phyloP scores from a whole-genome alignment of 2,329 filamentous ascomycete genomes.

The Ascochyta pisi region DNA sequence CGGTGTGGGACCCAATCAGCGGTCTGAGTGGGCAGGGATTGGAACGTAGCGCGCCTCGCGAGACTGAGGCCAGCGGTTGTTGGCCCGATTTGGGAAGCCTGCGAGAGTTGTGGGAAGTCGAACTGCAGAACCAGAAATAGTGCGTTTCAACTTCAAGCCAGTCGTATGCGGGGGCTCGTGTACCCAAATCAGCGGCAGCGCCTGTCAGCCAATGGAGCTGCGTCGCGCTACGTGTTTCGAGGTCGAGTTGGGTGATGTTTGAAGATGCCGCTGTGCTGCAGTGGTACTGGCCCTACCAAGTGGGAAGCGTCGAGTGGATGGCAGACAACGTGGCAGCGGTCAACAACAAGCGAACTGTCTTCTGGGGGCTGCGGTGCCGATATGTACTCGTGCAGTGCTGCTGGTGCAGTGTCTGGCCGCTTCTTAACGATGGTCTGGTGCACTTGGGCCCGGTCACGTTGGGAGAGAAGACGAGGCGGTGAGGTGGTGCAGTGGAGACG shows the following conservation, averaged over 20 bases:
- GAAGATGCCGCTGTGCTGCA: slow-evolving; percentile 33
- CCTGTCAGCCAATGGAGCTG: slow-evolving; percentile 44
- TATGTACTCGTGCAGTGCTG: slow-evolving; percentile 29
- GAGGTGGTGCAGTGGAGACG: slow-evolving; percentile 36
- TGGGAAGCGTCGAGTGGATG: slow-evolving; percentile 15
- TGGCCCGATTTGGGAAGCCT: slow-evolving; percentile 36
- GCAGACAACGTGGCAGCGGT: slow-evolving; percentile 19
- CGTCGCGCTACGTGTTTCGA: slow-evolving; percentile 42
- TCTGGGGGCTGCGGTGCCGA: slow-evolving; percentile 25
- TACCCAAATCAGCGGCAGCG: slow-evolving; percentile 24
- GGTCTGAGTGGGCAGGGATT: slow-evolving; percentile 22
- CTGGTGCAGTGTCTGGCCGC: slow-evolving; percentile 16
- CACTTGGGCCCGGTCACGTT: slow-evolving; percentile 38
- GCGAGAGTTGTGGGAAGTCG: slow-evolving; percentile 38
- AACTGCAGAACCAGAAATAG: slow-evolving; percentile 38
- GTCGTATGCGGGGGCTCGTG: slow-evolving; percentile 18
- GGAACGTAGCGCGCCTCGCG: slow-evolving; percentile 41
- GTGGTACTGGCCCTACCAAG: slow-evolving; percentile 16
- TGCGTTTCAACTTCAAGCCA: slow-evolving; percentile 44
- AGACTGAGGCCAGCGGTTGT: slow-evolving; percentile 38
- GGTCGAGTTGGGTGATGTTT: slow-evolving; percentile 37
- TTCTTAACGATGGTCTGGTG: slow-evolving; percentile 29
- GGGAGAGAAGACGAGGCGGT: slow-evolving; percentile 41
- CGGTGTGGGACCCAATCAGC: slow-evolving; percentile 40
- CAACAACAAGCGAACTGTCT: slow-evolving; percentile 22